Base-by-base conservation (phyloP, 805 yeast species). In the Candida taoyuanica region DNA sequence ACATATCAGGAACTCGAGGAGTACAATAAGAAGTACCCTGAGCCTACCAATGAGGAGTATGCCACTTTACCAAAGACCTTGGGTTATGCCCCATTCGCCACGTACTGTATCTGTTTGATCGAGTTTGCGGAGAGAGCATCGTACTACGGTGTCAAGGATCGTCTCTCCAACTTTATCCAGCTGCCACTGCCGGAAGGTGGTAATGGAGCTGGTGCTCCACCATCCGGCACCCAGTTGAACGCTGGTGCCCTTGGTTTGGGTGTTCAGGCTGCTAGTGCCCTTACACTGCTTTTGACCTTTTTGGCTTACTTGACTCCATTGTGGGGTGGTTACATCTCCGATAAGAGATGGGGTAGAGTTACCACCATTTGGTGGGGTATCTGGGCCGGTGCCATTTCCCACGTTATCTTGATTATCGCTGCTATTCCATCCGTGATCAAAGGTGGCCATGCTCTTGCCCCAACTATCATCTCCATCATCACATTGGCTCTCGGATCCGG, bases 291-390 rank as follows among this genome's bases (percentile, higher is more conserved):
- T 52, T 78, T 83, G 70, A 86, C 81, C 56, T 85, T 85, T 58
- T 81, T 88, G 84, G 81, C 88, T 56, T 85, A 84, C 59, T 68
- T 83, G 33, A 81, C 91, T 31, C 95, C 95, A 21, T 67, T 85
- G 37, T 67, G 79, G 40, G 89, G 88, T 50, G 93, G 87, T 38
- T 74, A 78, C 61, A 50, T 83, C 19, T 78, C 93, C 38, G 95
- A 85, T 61, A 76, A 83, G 46, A 78, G 67, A 60, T 73, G 75
- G 67, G 93, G 93, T 42, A 80, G 82, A 57, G 78, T 71, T 64
- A 76, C 71, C 48, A 79, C 91, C 31, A 81, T 85, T 53, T 68
- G 73, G 50, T 66, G 71, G 24, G 80, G 80, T 52, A 67, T 81
- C 36, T 68, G 68, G 42, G 53, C 81, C 38, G 84, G 84, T 59